phyloP scores from a whole-genome alignment of 139 green algal genomes.

The Ettlia oleoabundans region DNA sequence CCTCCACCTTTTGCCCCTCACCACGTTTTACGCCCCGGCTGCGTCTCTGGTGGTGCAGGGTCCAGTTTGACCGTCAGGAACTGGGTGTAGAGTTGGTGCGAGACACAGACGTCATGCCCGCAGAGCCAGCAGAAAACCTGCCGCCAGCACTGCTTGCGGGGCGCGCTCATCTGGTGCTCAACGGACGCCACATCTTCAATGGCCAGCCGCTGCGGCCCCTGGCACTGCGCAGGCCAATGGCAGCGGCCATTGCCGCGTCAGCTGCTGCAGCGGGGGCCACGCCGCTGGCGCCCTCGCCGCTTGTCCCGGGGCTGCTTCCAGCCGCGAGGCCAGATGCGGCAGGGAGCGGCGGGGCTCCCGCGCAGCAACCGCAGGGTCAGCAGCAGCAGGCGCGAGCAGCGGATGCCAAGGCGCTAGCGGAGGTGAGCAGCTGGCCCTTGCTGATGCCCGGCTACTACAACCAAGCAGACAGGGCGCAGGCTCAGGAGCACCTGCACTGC shows the following conservation, averaged over 20 bases:
- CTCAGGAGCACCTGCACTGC: too few species aligned
- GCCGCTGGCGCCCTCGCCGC: background rate
- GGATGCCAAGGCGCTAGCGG: background rate
- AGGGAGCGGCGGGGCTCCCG: background rate
- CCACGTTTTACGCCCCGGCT: background rate
- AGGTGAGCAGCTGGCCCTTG: background rate
- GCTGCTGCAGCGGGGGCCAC: background rate
- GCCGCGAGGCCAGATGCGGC: background rate
- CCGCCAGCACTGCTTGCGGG: constrained; percentile 40
- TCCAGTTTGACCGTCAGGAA: constrained; percentile 87
- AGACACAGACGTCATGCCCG: constrained; percentile 77
- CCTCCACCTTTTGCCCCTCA: background rate
- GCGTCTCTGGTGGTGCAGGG: constrained; percentile 41
- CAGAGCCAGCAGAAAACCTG: constrained; percentile 60
- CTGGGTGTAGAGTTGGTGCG: constrained; percentile 85
- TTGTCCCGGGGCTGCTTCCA: background rate
- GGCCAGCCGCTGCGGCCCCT: constrained; percentile 17
- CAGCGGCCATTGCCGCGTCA: background rate
- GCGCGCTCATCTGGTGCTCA: constrained; percentile 39
- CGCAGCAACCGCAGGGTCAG: background rate
- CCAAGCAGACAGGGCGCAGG: too few species aligned
- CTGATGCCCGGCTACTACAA: too few species aligned
- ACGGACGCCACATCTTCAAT: constrained; percentile 38
- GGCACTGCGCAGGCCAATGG: background rate
- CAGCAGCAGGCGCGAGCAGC: background rate